Evolutionary conservation across 495 filamentous ascomycete genomes (phyloP).

Genomic region (Viridothelium virens): DNA sequence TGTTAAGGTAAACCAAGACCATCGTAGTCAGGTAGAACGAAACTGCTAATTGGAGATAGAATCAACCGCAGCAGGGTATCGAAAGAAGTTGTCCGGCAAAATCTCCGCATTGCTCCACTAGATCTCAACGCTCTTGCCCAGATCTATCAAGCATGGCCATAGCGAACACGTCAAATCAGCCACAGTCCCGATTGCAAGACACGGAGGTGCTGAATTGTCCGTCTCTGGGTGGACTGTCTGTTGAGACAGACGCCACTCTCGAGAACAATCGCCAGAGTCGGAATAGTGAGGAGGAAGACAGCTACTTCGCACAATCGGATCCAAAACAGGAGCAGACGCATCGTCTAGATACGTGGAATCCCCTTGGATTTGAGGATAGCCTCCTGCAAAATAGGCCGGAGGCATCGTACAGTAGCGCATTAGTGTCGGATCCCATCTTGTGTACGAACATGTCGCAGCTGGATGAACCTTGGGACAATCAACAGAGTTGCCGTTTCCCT

Average conservation of each 20-base stretch:
- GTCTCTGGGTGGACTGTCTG: background rate
- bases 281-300: background rate
- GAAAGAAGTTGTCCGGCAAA: conserved; percentile 13
- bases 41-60: conserved; percentile 1
- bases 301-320: background rate
- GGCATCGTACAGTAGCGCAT: background rate
- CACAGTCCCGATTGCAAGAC: background rate
- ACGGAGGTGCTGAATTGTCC: background rate
- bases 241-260: background rate
- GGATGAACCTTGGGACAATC: background rate
- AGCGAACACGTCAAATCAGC: background rate
- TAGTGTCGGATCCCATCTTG: background rate
- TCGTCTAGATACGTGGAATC: background rate
- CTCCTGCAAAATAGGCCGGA: background rate
- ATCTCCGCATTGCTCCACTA: conserved; percentile 30
- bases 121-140: background rate
- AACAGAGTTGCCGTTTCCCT: background rate
- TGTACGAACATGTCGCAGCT: background rate
- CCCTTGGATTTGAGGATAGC: background rate
- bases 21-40: background rate
- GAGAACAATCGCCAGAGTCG: background rate
- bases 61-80: background rate
- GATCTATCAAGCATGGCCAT: background rate
- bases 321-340: background rate
- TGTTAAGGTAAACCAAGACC: background rate